A percentile compares a stretch with the other conserved stretches of the same genome.
phyloP scores from a whole-genome alignment of 1,139 yeast genomes.

The Candida anutae region DNA sequence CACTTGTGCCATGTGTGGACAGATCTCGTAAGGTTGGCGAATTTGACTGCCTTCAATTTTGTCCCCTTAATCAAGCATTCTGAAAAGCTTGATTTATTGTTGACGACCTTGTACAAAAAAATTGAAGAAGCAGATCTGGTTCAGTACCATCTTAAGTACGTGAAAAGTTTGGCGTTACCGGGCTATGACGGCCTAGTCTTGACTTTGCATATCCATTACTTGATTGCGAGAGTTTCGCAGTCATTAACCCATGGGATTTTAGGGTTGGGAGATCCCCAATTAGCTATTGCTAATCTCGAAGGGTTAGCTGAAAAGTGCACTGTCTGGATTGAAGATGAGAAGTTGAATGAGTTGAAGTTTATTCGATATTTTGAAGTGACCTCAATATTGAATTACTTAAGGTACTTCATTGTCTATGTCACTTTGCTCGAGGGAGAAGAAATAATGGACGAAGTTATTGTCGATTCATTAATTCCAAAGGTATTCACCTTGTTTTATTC shows the following conservation, averaged over 20 bases:
- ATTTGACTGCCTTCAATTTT: slow-evolving; percentile 22
- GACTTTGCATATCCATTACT: slow-evolving; percentile 20
- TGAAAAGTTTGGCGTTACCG: slow-evolving; percentile 11
- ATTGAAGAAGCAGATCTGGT: slow-evolving; percentile 21
- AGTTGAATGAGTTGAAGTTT: slow-evolving; percentile 10
- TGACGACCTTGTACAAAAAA: slow-evolving; percentile 14
- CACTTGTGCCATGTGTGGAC: slow-evolving; percentile 32
- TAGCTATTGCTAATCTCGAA: slow-evolving; percentile 18
- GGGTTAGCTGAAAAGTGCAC: slow-evolving; percentile 18
- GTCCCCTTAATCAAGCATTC: slow-evolving; percentile 18
- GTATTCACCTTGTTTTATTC: slow-evolving; percentile 14
- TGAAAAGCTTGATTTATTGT: slow-evolving; percentile 13
- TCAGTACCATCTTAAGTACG: slow-evolving; percentile 20
- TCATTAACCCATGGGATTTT: slow-evolving; percentile 19
- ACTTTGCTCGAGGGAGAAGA: slow-evolving; percentile 32
- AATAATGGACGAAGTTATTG: slow-evolving; percentile 12
- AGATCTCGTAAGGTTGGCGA: slow-evolving; percentile 26
- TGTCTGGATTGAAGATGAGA: slow-evolving; percentile 18
- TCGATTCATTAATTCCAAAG: slow-evolving; percentile 15
- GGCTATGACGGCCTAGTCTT: slow-evolving; percentile 13
- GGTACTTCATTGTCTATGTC: slow-evolving; percentile 23
- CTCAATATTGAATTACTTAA: slow-evolving; percentile 23
- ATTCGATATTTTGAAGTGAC: slow-evolving; percentile 18
- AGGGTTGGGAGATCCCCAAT: slow-evolving; percentile 15
- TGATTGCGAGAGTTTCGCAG: slow-evolving; percentile 19